phyloP scores from a whole-genome alignment of 1,284 basidiomycete genomes.

The Rhodotorula mucilaginosa region DNA sequence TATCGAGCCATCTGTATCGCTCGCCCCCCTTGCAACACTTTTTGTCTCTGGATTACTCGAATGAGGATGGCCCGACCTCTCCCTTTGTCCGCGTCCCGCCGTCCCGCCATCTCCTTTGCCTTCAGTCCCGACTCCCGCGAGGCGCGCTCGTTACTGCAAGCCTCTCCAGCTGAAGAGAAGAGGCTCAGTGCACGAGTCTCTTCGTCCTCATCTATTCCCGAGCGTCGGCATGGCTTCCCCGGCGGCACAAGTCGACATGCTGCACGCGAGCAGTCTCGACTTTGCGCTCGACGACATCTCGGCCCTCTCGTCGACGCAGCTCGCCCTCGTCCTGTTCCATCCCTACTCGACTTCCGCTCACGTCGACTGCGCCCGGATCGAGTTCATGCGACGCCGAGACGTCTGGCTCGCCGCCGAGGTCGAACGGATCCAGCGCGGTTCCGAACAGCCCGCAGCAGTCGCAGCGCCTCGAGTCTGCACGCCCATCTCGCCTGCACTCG shows the following conservation, averaged over 20 bases:
- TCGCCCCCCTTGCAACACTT: not conserved
- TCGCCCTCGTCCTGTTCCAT: constrained; percentile 23
- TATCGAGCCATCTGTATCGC: not conserved
- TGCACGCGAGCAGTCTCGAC: constrained; percentile 1
- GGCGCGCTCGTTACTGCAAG: no score
- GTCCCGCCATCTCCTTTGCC: no score
- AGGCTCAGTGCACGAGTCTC: no score
- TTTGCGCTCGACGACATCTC: not conserved
- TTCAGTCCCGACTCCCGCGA: not conserved
- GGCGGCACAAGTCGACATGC: no score
- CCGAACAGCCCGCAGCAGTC: not conserved
- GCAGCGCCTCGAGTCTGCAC: not conserved
- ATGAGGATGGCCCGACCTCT: no score
- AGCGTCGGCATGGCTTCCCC: not conserved
- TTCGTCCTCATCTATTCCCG: not conserved
- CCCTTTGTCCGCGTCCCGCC: not conserved
- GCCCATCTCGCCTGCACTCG: not conserved
- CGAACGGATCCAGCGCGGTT: not conserved
- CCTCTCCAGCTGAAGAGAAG: no score
- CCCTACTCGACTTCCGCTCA: not conserved
- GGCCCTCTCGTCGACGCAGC: not conserved
- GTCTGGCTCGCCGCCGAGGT: not conserved
- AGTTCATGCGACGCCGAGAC: not conserved
- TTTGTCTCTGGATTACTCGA: not conserved
- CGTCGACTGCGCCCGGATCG: not conserved